Conservation (phyloP, 2,329 filamentous ascomycete genomes). For the Hirsutella minnesotensis region DNA sequence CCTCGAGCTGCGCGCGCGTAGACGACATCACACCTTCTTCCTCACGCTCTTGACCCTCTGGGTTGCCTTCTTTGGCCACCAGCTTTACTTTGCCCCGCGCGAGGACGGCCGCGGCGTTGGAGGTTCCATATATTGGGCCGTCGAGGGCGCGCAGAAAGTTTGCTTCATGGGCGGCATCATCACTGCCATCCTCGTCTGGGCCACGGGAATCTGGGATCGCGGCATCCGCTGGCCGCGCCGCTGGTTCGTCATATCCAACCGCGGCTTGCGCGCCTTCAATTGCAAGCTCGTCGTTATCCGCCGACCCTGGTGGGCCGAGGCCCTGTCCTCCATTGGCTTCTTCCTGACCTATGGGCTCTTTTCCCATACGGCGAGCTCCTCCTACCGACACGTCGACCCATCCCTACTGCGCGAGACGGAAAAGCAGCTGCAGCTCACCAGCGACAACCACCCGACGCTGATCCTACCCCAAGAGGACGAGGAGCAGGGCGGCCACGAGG, state of each 20-base stretch:
- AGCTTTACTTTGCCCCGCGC: slow-evolving; percentile 86
- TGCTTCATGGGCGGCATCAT: slow-evolving; percentile 85
- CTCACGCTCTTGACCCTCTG: slow-evolving; percentile 67
- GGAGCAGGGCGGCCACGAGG: slow-evolving; percentile 61
- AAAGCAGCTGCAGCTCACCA: slow-evolving; percentile 39
- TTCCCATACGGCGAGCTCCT: slow-evolving; percentile 54
- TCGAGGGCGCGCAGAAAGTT: slow-evolving; percentile 82
- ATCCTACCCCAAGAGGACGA: slow-evolving; percentile 39
- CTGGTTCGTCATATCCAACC: slow-evolving; percentile 82
- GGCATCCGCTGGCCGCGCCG: slow-evolving; percentile 88
- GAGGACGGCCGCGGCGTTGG: slow-evolving; percentile 88
- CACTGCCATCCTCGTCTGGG: slow-evolving; percentile 80
- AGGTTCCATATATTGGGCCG: slow-evolving; percentile 90
- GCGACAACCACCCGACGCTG: slow-evolving; percentile 28
- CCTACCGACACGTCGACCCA: slow-evolving; percentile 68
- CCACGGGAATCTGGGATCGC: slow-evolving; percentile 90
- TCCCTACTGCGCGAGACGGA: slow-evolving; percentile 47
- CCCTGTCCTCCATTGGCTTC: slow-evolving; percentile 60
- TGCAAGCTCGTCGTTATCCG: slow-evolving; percentile 88
- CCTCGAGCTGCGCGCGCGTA: slow-evolving; percentile 74
- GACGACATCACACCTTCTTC: slow-evolving; percentile 89
- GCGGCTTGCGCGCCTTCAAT: slow-evolving; percentile 85
- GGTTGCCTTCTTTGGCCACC: slow-evolving; percentile 78
- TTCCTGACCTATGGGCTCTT: slow-evolving; percentile 66
- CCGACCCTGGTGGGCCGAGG: slow-evolving; percentile 70